These are phyloP conservation scores for Rhytidhysteron rufulum DNA, from an alignment of 2,329 filamentous ascomycete genomes.

Conservation along the genomic window DNA sequence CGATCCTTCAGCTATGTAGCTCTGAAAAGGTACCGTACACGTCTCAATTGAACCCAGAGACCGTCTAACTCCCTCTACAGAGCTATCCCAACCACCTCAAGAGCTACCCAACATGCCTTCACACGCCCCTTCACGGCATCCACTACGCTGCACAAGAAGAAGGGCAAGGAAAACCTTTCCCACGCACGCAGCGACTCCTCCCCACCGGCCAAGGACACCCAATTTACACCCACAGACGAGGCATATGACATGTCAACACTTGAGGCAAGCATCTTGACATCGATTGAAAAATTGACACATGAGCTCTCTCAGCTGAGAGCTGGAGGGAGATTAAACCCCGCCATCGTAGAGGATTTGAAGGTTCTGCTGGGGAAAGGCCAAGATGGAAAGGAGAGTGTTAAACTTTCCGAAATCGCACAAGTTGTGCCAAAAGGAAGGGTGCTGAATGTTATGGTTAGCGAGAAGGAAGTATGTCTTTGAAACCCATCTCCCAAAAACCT, in stretches of 20 bases:
- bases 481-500: no score
- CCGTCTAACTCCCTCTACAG: neutral
- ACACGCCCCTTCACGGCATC: conserved; percentile 41
- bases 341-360: conserved; percentile 57
- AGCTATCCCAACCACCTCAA: neutral
- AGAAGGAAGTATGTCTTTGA: conserved; percentile 58
- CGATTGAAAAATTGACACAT: conserved; percentile 55
- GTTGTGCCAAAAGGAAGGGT: conserved; percentile 62
- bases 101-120: neutral
- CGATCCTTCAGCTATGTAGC: neutral
- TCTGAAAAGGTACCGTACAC: neutral
- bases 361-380: conserved; percentile 52
- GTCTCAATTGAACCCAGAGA: neutral
- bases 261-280: conserved; percentile 52
- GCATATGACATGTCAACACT: conserved; percentile 60
- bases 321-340: conserved; percentile 60
- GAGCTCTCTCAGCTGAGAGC: conserved; percentile 60
- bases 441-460: conserved; percentile 60
- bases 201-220: conserved; percentile 22
- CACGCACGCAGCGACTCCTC: conserved; percentile 31
- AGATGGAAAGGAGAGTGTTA: conserved; percentile 48
- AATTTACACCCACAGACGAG: conserved; percentile 44
- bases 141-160: conserved; percentile 47
- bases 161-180: conserved; percentile 47
- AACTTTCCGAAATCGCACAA: conserved; percentile 61